Percentiles rank a stretch among this genome's conserved stretches.
These are phyloP conservation scores for Ganoderma lucidum DNA, from an alignment of 1,284 basidiomycete species.

Conservation along the genomic window DNA sequence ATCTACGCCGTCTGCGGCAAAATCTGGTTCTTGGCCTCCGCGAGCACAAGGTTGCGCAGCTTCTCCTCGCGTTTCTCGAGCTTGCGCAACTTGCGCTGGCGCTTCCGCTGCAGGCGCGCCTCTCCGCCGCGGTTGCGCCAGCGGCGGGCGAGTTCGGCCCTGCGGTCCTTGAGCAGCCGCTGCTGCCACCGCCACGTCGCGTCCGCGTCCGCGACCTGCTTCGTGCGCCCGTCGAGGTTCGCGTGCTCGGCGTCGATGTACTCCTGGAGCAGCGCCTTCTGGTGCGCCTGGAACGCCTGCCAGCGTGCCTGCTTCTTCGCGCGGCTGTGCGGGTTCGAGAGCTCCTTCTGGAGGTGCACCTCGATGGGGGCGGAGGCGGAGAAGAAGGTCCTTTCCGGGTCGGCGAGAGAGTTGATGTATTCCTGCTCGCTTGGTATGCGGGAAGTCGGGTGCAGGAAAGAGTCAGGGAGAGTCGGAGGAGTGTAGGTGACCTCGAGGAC, in stretches of 20 bases:
- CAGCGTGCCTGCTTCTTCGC: slow-evolving; percentile 82
- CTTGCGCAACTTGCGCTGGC: slow-evolving; percentile 65
- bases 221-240: slow-evolving; percentile 62
- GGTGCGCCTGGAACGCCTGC: slow-evolving; percentile 60
- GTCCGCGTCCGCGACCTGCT: slow-evolving; percentile 69
- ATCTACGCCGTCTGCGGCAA: slow-evolving; percentile 50
- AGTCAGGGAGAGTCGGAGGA: slow-evolving; percentile 57
- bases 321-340: slow-evolving; percentile 81
- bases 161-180: slow-evolving; percentile 62
- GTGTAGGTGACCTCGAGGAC: slow-evolving; percentile 74
- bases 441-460: slow-evolving; percentile 47
- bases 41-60: slow-evolving; percentile 67
- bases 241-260: slow-evolving; percentile 63
- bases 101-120: slow-evolving; percentile 46
- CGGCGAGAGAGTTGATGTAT: slow-evolving; percentile 66
- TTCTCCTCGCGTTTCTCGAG: slow-evolving; percentile 64
- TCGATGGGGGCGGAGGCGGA: slow-evolving; percentile 68
- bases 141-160: slow-evolving; percentile 60
- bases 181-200: slow-evolving; percentile 77
- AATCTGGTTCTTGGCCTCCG: slow-evolving; percentile 71
- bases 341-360: slow-evolving; percentile 67
- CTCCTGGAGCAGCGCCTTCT: slow-evolving; percentile 57
- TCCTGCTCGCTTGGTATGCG: slow-evolving; percentile 58
- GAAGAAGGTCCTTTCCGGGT: slow-evolving; percentile 51
- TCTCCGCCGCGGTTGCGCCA: slow-evolving; percentile 48